Evolutionary conservation across 2,329 filamentous ascomycete genomes (phyloP).

Genomic region (Cladophialophora yegresii): DNA sequence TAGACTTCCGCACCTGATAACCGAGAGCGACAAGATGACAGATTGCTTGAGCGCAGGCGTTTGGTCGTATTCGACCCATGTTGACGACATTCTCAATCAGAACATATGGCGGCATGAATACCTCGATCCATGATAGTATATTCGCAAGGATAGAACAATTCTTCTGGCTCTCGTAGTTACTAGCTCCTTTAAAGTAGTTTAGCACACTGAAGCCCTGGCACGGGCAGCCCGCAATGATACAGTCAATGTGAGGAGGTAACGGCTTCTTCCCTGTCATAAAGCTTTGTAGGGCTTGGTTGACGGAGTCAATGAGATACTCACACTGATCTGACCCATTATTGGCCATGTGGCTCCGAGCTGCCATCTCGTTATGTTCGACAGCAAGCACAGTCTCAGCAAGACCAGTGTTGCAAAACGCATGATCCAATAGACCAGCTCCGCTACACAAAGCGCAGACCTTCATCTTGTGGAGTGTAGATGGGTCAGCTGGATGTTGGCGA

Average conservation of each 20-base stretch:
- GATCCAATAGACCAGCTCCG: constrained; percentile 74
- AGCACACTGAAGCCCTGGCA: constrained; percentile 73
- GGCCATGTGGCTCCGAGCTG: constrained; percentile 73
- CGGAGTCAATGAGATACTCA: constrained; percentile 66
- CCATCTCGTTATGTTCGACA: constrained; percentile 65
- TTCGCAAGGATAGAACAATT: constrained; percentile 78
- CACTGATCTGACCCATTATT: constrained; percentile 54
- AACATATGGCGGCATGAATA: constrained; percentile 73
- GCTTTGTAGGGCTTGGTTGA: constrained; percentile 65
- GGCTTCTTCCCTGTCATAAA: constrained; percentile 59
- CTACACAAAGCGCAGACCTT: constrained; percentile 69
- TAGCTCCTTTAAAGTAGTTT: constrained; percentile 60
- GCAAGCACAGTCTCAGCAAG: constrained; percentile 66
- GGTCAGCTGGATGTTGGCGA: neutral
- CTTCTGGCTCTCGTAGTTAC: constrained; percentile 54
- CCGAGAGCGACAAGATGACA: constrained; percentile 73
- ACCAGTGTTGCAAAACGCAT: constrained; percentile 63
- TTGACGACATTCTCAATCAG: constrained; percentile 74
- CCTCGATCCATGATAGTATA: constrained; percentile 71
- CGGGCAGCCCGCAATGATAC: constrained; percentile 72
- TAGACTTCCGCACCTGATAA: constrained; percentile 70
- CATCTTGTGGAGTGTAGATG: neutral
- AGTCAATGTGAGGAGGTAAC: constrained; percentile 63
- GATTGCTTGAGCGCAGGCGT: constrained; percentile 72
- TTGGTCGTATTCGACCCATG: constrained; percentile 62